Percentiles rank a stretch among this genome's conserved stretches.
These are phyloP conservation scores for Diplodia intermedia DNA, from an alignment of 2,329 filamentous ascomycete species.

Conservation along the genomic window DNA sequence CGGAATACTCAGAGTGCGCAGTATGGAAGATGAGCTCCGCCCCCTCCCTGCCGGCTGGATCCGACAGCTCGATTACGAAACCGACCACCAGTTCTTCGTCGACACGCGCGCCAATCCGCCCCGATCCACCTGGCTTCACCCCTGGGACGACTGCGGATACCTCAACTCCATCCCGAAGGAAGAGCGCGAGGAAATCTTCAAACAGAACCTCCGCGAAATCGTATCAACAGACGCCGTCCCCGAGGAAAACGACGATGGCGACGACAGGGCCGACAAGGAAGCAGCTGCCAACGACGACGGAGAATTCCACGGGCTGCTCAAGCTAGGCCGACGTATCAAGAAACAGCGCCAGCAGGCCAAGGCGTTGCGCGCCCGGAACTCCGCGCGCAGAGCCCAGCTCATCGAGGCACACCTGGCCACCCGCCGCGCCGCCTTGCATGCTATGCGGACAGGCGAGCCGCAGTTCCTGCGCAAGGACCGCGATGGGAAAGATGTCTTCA, in stretches of 20 bases:
- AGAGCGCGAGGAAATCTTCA: constrained; percentile 53
- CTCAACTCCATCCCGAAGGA: constrained; percentile 56
- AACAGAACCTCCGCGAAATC: too few relatives aligned
- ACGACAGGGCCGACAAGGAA: constrained; percentile 33
- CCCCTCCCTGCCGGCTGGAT: constrained; percentile 64
- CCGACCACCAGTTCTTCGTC: constrained; percentile 68
- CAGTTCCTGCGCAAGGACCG: constrained; percentile 62
- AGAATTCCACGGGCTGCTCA: constrained; percentile 45
- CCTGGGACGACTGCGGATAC: constrained; percentile 65
- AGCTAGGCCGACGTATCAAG: constrained; percentile 64
- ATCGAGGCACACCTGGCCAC: constrained; percentile 61
- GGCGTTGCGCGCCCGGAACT: constrained; percentile 54
- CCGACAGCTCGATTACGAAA: constrained; percentile 61
- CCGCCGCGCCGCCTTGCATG: constrained; percentile 59
- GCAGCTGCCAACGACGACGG: constrained; percentile 34
- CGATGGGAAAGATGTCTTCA: constrained; percentile 63
- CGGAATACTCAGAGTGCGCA: constrained; percentile 43
- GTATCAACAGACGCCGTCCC: constrained; percentile 45
- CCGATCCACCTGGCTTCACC: constrained; percentile 67
- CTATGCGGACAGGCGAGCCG: constrained; percentile 62
- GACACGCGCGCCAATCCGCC: constrained; percentile 63
- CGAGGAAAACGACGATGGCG: constrained; percentile 57
- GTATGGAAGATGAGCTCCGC: constrained; percentile 67
- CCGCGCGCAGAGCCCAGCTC: constrained; percentile 58
- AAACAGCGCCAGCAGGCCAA: constrained; percentile 65